Evolutionary conservation across 192 early-diverging fungal genomes (phyloP).

Genomic region (Podila epicladia): DNA sequence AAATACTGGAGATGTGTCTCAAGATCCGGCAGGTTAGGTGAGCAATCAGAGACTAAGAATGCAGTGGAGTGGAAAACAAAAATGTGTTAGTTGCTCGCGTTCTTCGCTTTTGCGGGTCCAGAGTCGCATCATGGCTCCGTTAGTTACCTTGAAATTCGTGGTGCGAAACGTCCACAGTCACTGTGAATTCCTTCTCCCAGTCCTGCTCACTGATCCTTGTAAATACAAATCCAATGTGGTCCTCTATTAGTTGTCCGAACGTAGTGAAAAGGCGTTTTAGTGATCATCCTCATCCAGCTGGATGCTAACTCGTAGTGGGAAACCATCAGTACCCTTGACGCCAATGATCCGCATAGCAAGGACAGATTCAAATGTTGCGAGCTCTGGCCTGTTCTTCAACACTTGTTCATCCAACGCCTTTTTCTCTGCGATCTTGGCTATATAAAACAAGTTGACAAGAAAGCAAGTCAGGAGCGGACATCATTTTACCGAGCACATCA

Average conservation of each 20-base stretch:
- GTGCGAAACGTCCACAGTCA: constrained; percentile 68
- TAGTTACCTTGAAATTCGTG: constrained; percentile 61
- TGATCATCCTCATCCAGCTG: background rate
- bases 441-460: background rate
- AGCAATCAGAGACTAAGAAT: constrained; percentile 60
- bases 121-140: background rate
- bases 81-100: background rate
- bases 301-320: background rate
- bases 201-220: constrained; percentile 70
- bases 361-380: constrained; percentile 64
- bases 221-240: constrained; percentile 71
- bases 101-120: background rate
- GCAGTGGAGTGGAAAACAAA: background rate
- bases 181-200: constrained; percentile 55
- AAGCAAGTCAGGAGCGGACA: background rate
- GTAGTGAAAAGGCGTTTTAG: background rate
- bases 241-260: constrained; percentile 22
- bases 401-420: constrained; percentile 58
- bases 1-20: constrained; percentile 59
- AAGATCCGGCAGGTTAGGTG: constrained; percentile 58
- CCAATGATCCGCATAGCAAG: constrained; percentile 58
- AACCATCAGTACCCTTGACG: constrained; percentile 32
- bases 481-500: too few relatives aligned
- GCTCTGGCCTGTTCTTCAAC: constrained; percentile 64
- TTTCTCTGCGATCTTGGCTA: constrained; percentile 56